Evolutionary conservation across 495 filamentous ascomycete genomes (phyloP).

Genomic region (Podospora pseudopauciseta): DNA sequence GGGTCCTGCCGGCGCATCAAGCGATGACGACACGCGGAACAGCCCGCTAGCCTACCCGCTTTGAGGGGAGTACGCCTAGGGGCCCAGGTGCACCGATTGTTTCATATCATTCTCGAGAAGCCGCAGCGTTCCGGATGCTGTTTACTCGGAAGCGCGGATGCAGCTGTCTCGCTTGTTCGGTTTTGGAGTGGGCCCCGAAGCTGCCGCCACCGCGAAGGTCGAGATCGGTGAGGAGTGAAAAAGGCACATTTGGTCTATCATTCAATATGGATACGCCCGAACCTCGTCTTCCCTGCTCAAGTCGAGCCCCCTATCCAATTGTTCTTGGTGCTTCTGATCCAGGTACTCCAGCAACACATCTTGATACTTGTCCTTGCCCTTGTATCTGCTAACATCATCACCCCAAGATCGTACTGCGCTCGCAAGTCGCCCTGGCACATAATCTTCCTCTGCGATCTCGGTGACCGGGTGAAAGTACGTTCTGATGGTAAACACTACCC

Average conservation of each 20-base stretch:
- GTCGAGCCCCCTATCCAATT: constrained; percentile 63
- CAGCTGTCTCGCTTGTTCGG: not conserved
- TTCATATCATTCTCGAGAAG: not conserved
- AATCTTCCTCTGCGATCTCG: constrained; percentile 62
- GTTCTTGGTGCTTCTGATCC: constrained; percentile 73
- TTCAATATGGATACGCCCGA: constrained; percentile 31
- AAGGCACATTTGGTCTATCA: not conserved
- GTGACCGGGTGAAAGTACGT: constrained; percentile 74
- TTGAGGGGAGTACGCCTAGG: not conserved
- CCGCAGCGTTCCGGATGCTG: not conserved
- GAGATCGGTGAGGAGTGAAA: not conserved
- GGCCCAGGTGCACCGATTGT: not conserved
- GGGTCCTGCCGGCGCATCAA: not conserved
- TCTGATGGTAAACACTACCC: constrained; percentile 74
- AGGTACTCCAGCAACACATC: constrained; percentile 80
- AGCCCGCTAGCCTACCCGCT: not conserved
- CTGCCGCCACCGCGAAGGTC: not conserved
- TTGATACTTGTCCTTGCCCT: constrained; percentile 75
- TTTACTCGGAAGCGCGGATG: not conserved
- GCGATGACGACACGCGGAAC: not conserved
- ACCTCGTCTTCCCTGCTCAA: constrained; percentile 58
- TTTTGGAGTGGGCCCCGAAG: not conserved
- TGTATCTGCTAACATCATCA: constrained; percentile 78
- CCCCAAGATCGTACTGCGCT: constrained; percentile 80
- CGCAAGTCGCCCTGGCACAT: constrained; percentile 68